These are phyloP conservation scores for Porcisia hertigi DNA, from an alignment of 208 protist genomes.

Conservation along the genomic window DNA sequence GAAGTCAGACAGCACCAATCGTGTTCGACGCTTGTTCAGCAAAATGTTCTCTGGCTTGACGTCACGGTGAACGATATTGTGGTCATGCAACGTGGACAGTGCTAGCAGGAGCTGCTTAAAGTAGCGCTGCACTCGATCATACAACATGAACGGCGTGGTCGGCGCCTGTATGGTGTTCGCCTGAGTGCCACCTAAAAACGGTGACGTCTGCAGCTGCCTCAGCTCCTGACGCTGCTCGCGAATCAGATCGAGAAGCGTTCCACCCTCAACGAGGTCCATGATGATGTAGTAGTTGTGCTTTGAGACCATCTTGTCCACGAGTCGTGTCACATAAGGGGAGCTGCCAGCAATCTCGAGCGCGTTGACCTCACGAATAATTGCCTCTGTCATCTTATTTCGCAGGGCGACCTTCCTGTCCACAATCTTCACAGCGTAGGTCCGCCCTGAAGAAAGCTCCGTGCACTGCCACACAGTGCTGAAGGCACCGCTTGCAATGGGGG, in stretches of 20 bases:
- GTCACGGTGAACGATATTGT: conserved; percentile 84
- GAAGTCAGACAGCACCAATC: conserved; percentile 84
- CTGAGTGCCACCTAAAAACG: conserved; percentile 8
- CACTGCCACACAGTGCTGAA: conserved; percentile 88
- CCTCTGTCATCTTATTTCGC: conserved; percentile 55
- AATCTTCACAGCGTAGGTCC: conserved; percentile 74
- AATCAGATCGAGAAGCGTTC: conserved; percentile 71
- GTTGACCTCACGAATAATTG: conserved; percentile 71
- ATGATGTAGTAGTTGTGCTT: conserved; percentile 82
- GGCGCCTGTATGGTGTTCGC: conserved; percentile 10
- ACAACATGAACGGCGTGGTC: conserved; percentile 22
- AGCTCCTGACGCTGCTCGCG: conserved; percentile 35
- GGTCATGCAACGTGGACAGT: conserved; percentile 55
- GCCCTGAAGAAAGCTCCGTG: conserved; percentile 36
- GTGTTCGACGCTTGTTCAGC: conserved; percentile 53
- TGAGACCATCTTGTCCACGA: conserved; percentile 82
- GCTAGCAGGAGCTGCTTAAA: conserved; percentile 77
- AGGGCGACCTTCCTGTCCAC: conserved; percentile 45
- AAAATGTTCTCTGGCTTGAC: conserved; percentile 91
- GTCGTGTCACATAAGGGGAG: conserved; percentile 54
- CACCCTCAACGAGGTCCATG: conserved; percentile 77
- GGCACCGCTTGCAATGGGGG: conserved; percentile 61
- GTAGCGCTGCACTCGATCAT: conserved; percentile 28
- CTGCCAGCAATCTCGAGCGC: conserved; percentile 53
- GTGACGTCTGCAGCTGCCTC: conserved; percentile 13